phyloP scores from a whole-genome alignment of 768 basidiomycete genomes.

The Guyanaporus albipodus region DNA sequence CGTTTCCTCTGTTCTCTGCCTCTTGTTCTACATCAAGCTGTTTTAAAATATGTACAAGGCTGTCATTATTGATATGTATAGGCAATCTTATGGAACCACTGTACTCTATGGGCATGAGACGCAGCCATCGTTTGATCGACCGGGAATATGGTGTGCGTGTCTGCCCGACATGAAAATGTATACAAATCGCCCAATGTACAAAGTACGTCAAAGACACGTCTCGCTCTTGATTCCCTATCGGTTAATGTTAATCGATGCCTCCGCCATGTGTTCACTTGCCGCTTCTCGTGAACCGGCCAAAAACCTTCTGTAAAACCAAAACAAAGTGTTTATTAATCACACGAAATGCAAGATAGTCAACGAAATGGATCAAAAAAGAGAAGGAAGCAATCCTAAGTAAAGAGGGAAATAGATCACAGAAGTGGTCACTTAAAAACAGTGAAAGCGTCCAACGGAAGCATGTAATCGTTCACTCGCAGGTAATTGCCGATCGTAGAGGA shows the following conservation, averaged over 20 bases:
- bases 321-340: constrained; percentile 23
- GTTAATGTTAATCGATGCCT: too few relatives aligned
- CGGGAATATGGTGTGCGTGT: not conserved
- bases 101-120: constrained; percentile 4
- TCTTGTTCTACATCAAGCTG: too few relatives aligned
- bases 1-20: not conserved
- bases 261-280: constrained; percentile 19
- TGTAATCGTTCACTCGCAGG: not conserved
- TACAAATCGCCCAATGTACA: constrained; percentile 10
- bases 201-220: not conserved
- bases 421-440: not conserved
- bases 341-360: constrained; percentile 5
- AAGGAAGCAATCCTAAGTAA: not conserved
- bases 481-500: not conserved
- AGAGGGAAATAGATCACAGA: not conserved
- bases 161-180: not conserved
- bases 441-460: not conserved
- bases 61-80: constrained; percentile 28
- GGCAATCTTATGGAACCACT: constrained; percentile 8
- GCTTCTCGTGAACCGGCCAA: constrained; percentile 20
- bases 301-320: constrained; percentile 26
- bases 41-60: not conserved
- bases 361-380: not conserved
- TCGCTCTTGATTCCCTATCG: too few relatives aligned
- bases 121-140: too few relatives aligned